These are phyloP conservation scores for Corinectria fuckeliana DNA, from an alignment of 2,329 filamentous ascomycete genomes.

Conservation along the genomic window DNA sequence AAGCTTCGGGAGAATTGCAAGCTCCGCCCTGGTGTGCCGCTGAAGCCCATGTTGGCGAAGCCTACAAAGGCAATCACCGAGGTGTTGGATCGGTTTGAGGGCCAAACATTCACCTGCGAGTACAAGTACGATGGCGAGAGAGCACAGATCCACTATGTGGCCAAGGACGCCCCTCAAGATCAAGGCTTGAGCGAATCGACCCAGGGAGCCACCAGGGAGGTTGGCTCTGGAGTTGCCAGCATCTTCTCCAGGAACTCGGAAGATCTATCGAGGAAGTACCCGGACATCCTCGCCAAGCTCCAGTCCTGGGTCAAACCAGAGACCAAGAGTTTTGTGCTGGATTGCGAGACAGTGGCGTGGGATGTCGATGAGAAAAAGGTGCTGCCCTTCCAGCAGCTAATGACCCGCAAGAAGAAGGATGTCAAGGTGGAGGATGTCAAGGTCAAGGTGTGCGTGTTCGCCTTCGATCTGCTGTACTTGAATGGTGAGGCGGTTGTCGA, in stretches of 20 bases:
- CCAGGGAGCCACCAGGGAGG: slow-evolving; percentile 67
- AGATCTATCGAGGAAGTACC: slow-evolving; percentile 96
- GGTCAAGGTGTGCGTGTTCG: slow-evolving; percentile 96
- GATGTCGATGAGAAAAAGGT: slow-evolving; percentile 95
- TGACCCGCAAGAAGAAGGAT: slow-evolving; percentile 97
- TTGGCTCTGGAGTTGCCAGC: slow-evolving; percentile 77
- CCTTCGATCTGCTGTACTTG: slow-evolving; percentile 91
- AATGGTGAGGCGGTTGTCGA: slow-evolving; percentile 91
- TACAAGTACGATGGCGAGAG: slow-evolving; percentile 99
- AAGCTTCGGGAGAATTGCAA: slow-evolving; percentile 86
- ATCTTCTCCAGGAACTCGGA: slow-evolving; percentile 99
- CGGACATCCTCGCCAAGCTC: slow-evolving; percentile 89
- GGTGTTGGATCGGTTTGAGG: slow-evolving; percentile 94
- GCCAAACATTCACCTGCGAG: slow-evolving; percentile 95
- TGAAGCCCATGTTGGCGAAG: slow-evolving; percentile 99
- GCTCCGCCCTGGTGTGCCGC: slow-evolving; percentile 87
- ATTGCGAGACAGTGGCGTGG: slow-evolving; percentile 98
- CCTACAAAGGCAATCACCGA: slow-evolving; percentile 98
- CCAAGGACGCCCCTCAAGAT: slow-evolving; percentile 75
- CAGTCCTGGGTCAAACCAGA: slow-evolving; percentile 87
- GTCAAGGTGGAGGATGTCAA: slow-evolving; percentile 95
- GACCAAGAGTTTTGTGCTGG: slow-evolving; percentile 95
- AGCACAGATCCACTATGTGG: slow-evolving; percentile 98
- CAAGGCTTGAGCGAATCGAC: slow-evolving; percentile 72
- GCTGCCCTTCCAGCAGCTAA: slow-evolving; percentile 94